Percentiles rank a stretch among this genome's conserved stretches.
Conservation (phyloP, 768 basidiomycete species). For the Suillus americanus region DNA sequence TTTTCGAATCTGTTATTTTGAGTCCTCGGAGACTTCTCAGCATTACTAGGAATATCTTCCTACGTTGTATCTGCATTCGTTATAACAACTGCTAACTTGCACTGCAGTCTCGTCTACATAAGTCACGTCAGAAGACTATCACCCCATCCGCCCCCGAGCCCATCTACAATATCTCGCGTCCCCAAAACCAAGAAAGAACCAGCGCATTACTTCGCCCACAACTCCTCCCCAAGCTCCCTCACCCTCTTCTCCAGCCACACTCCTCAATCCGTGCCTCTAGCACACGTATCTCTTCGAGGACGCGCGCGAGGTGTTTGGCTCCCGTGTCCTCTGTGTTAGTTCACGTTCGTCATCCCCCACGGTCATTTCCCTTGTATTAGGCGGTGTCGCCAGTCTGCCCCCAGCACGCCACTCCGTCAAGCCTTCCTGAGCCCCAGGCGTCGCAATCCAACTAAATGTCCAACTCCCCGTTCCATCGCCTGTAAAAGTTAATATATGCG, state of each 20-base stretch:
- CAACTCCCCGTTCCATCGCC: constrained; percentile 73
- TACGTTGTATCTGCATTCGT: no score
- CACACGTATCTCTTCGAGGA: constrained; percentile 27
- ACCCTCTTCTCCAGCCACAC: no score
- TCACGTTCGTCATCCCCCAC: background rate
- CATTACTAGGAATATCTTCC: background rate
- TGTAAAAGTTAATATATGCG: constrained; percentile 73
- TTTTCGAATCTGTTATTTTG: background rate
- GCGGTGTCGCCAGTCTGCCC: background rate
- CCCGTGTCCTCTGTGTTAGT: background rate
- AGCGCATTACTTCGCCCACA: no score
- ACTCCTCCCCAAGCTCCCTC: no score
- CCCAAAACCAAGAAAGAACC: no score
- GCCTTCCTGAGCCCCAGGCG: background rate
- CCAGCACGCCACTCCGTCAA: background rate
- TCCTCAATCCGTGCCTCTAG: constrained; percentile 15
- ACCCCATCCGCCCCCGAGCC: no score
- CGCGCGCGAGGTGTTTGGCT: constrained; percentile 20
- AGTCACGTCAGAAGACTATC: no score
- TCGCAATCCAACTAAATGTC: constrained; percentile 63
- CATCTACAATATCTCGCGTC: no score
- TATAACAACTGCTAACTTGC: no score
- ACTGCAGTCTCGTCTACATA: no score
- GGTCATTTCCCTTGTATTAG: background rate
- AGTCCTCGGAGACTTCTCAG: background rate